Conservation (phyloP, 148 eudicot genomes). For the Arbutus unedo region DNA sequence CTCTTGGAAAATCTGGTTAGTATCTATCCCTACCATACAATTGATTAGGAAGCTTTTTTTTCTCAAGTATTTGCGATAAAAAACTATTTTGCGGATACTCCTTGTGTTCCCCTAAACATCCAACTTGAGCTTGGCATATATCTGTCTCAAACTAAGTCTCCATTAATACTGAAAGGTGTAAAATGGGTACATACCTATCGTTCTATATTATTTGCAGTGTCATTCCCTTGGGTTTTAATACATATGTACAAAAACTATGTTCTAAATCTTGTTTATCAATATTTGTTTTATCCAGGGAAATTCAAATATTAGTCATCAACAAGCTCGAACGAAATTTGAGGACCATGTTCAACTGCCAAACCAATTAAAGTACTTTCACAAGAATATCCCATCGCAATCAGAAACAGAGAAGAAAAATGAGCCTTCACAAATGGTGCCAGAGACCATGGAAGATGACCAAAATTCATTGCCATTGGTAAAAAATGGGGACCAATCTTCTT, state of each 20-base stretch:
- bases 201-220: no score
- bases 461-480: slow-evolving; percentile 25
- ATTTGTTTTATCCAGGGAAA: slow-evolving; percentile 39
- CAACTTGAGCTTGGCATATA: not conserved
- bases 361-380: slow-evolving; percentile 24
- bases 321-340: slow-evolving; percentile 35
- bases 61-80: no score
- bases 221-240: no score
- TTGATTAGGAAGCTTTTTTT: no score
- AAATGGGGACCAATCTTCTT: slow-evolving; percentile 44
- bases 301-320: slow-evolving; percentile 33
- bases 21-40: slow-evolving; percentile 3
- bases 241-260: not conserved
- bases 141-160: not conserved
- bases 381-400: slow-evolving; percentile 19
- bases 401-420: slow-evolving; percentile 28
- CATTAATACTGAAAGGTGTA: no score
- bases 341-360: slow-evolving; percentile 28
- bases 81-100: no score
- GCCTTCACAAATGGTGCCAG: slow-evolving; percentile 24
- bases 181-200: no score
- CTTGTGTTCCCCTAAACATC: no score
- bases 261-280: not conserved
- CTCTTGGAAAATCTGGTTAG: slow-evolving; percentile 73
- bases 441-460: slow-evolving; percentile 34